These are phyloP conservation scores for Escallonia herrerae DNA, from an alignment of 129 eudicot genomes.

Conservation along the genomic window DNA sequence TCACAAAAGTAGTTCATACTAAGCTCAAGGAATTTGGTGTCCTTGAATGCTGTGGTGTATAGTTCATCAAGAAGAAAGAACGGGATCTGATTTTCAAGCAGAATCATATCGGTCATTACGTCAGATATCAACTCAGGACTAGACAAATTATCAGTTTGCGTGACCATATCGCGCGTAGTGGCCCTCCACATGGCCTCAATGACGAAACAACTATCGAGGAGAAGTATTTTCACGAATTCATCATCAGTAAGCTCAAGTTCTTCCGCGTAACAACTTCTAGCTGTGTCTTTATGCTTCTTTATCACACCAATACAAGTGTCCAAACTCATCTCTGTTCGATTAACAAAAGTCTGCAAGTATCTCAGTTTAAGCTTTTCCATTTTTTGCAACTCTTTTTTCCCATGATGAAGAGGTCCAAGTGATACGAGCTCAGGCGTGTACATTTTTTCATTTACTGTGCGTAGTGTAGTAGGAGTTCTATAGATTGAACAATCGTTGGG, in stretches of 20 bases:
- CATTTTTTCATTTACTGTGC: not conserved
- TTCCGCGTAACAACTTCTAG: slow-evolving; percentile 15
- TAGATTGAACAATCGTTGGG: not conserved
- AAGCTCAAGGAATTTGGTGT: not conserved
- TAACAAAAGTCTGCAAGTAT: slow-evolving; percentile 8
- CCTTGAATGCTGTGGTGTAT: slow-evolving; percentile 5
- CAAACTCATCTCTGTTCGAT: slow-evolving; percentile 1
- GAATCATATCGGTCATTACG: too few relatives aligned
- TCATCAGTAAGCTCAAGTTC: not conserved
- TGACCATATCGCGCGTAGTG: not conserved
- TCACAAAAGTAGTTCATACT: not conserved
- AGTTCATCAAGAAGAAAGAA: slow-evolving; percentile 14
- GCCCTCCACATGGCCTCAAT: slow-evolving; percentile 7
- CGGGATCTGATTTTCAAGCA: slow-evolving; percentile 21
- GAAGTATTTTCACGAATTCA: slow-evolving; percentile 11
- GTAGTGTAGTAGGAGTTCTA: not conserved
- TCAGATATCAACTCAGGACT: not conserved
- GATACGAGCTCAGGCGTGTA: slow-evolving; percentile 14
- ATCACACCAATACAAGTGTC: not conserved
- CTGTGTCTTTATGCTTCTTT: slow-evolving; percentile 2
- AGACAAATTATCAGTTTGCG: not conserved
- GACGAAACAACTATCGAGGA: slow-evolving; percentile 19
- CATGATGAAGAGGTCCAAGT: slow-evolving; percentile 21
- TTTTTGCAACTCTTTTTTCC: not conserved
- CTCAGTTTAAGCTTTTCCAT: slow-evolving; percentile 20